Percentiles rank a stretch among this genome's conserved stretches.
Evolutionary conservation across 805 yeast species (phyloP).

Genomic region (Torulaspora gathmanii): DNA sequence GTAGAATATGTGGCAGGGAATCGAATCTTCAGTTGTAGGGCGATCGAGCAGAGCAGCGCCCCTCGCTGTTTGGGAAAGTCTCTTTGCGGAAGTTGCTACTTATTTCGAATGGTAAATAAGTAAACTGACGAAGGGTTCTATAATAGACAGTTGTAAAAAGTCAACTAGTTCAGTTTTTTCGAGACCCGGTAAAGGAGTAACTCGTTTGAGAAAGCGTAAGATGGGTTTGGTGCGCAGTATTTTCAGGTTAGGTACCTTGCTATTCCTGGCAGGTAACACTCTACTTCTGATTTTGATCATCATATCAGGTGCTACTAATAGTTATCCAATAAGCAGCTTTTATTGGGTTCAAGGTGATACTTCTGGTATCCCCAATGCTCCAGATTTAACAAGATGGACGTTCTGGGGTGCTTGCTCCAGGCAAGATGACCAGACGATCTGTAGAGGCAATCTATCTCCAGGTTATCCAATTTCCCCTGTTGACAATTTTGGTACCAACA

Average conservation of each 20-base stretch:
- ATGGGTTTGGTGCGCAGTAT: conserved; percentile 3
- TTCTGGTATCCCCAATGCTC: conserved; percentile 46
- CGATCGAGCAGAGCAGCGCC: conserved; percentile 1
- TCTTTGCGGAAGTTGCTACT: conserved; percentile 1
- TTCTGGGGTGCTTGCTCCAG: conserved; percentile 68
- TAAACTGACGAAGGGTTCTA: not conserved
- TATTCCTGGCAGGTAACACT: conserved; percentile 40
- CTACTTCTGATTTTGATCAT: conserved; percentile 52
- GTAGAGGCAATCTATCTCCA: conserved; percentile 43
- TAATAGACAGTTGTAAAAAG: not conserved
- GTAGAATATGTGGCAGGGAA: conserved; percentile 3
- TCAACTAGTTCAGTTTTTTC: not conserved
- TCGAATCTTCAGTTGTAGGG: not conserved
- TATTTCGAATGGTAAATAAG: conserved; percentile 5
- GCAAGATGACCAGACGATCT: conserved; percentile 18
- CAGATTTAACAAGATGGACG: conserved; percentile 63
- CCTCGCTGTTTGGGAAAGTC: not conserved
- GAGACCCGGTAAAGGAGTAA: too few relatives aligned
- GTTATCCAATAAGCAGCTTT: conserved; percentile 57
- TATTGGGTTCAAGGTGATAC: conserved; percentile 74
- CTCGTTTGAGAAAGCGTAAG: not conserved
- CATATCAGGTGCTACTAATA: conserved; percentile 57
- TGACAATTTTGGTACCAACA: conserved; percentile 60
- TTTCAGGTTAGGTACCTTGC: conserved; percentile 21
- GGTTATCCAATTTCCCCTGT: conserved; percentile 71